Base-by-base conservation (phyloP, 164 flowering plant species). In the Berberis vulgaris region DNA sequence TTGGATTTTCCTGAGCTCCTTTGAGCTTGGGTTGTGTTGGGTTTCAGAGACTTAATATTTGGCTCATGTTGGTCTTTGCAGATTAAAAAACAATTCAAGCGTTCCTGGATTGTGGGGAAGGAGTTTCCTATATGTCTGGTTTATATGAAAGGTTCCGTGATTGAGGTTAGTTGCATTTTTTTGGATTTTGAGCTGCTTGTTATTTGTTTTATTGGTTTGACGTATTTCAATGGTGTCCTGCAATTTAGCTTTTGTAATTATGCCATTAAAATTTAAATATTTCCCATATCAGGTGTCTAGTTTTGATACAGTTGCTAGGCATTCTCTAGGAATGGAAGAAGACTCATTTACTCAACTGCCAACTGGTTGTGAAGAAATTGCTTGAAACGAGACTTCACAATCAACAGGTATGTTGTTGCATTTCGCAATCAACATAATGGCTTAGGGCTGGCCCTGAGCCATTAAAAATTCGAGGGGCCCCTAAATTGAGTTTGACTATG, bases 41-140 rank as follows among this genome's bases (percentile, higher is more conserved):
- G n/a, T 44, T 54, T 7, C 38, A 41, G 53, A 41, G 41, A n/a
- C 45, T 10, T 39, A 43, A 49, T 26, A n/a, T 42, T 49, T 44
- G 41, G 39, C 12, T 59, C 39, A 3, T 57, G n/a, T 47, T 72
- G 6, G 60, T 42, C 42, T 59, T 62, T 71, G 65, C 78, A 93
- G 98, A 71, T 93, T 7, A 67, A 71, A 50, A 76, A 71, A 69
- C 50, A 49, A 44, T 87, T 86, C 75, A 66, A 56, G 57, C 76
- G 78, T 60, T 65, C 79, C 53, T 4, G 2, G 2, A 79, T 87
- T 71, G 80, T 93, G 65, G 98, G 98, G 41, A 57, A 73, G 6
- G 76, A 85, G 45, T 93, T 90, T 78, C 98, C 98, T 46, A 86
- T 90, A 68, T 93, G 98, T 50, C 61, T 1, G 50, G 98, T 90